Evolutionary conservation across 345 rosid species (phyloP).

Genomic region (Hibiscus tridactylites): DNA sequence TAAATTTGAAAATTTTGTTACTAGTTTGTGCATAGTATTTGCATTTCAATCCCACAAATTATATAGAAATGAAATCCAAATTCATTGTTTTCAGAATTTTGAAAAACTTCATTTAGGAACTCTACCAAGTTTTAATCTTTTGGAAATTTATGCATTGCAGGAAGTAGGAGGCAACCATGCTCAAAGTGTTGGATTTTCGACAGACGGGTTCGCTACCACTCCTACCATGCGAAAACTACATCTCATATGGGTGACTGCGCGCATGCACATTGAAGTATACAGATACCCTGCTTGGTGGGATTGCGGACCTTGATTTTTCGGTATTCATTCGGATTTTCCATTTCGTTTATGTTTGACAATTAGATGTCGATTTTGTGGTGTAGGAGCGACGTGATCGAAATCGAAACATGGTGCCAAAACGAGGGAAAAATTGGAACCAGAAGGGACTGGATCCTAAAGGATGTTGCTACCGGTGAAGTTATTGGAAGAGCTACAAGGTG

Average conservation of each 20-base stretch:
- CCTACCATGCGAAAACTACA: constrained; percentile 80
- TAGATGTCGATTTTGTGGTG: constrained; percentile 7
- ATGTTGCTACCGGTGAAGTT: constrained; percentile 59
- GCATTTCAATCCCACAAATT: neutral
- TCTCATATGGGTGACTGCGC: constrained; percentile 98
- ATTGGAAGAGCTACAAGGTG: constrained; percentile 95
- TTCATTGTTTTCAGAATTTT: neutral
- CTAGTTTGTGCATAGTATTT: no score
- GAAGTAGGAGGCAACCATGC: constrained; percentile 95
- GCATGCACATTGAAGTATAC: constrained; percentile 94
- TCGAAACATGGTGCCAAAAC: constrained; percentile 93
- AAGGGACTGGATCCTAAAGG: constrained; percentile 83
- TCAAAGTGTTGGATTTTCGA: constrained; percentile 84
- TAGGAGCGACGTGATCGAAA: constrained; percentile 96
- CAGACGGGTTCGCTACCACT: constrained; percentile 88
- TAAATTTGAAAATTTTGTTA: no score
- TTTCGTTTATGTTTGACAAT: neutral
- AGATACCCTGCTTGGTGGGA: constrained; percentile 87
- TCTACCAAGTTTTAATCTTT: neutral
- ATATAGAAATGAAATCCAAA: neutral
- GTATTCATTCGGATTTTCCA: neutral
- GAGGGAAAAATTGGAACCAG: constrained; percentile 96
- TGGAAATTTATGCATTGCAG: constrained; percentile 25
- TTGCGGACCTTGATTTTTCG: neutral
- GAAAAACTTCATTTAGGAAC: neutral